Evolutionary conservation across 169 alveolate species (phyloP).

Genomic region (Plasmodium inui): DNA sequence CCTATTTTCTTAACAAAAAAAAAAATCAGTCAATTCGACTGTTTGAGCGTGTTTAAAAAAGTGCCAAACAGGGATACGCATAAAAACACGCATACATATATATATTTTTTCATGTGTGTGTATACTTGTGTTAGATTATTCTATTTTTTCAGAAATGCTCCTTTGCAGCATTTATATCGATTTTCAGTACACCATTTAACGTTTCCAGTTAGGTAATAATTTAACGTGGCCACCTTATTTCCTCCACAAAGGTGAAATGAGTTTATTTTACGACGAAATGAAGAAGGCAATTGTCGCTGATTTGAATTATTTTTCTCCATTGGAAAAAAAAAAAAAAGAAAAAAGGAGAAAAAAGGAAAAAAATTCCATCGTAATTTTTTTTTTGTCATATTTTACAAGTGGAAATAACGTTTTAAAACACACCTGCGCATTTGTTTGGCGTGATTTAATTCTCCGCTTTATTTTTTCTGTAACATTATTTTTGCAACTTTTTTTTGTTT

Average conservation of each 20-base stretch:
- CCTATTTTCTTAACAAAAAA: neutral
- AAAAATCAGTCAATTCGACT: neutral
- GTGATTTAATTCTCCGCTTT: constrained; percentile 1
- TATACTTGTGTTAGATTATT: neutral
- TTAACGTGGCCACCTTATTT: neutral
- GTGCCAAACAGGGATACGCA: neutral
- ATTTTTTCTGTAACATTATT: neutral
- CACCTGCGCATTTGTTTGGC: neutral
- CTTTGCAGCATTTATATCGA: neutral
- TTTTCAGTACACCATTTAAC: neutral
- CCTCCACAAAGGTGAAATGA: neutral
- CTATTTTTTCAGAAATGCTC: neutral
- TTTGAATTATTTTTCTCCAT: constrained; percentile 1
- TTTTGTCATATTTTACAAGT: neutral
- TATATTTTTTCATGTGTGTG: neutral
- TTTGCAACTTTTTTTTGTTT: neutral
- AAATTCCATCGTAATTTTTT: neutral
- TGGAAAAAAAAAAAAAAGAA: constrained; percentile 1
- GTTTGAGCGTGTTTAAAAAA: neutral
- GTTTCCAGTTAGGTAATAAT: constrained; percentile 8
- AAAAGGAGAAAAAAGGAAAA: no score
- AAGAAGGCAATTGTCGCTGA: neutral
- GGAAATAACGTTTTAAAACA: neutral
- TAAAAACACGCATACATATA: neutral
- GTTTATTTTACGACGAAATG: neutral